Percentiles rank a stretch among this genome's conserved stretches.
Conservation (phyloP, 1,284 basidiomycete species). For the Porodaedalea pini region DNA sequence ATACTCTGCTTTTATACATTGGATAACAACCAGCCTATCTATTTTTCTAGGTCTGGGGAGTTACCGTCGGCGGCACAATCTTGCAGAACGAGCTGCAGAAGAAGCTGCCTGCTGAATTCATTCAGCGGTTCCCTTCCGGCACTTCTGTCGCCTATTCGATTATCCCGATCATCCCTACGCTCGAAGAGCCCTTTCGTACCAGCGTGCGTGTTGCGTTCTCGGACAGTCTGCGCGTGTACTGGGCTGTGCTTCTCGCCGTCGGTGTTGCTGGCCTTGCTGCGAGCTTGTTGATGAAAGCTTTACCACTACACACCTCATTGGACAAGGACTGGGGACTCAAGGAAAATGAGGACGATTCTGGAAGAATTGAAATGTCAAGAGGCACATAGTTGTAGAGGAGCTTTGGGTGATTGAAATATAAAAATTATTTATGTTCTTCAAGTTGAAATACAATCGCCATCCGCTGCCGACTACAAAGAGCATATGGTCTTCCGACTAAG, state of each 20-base stretch:
- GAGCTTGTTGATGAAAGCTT: constrained; percentile 32
- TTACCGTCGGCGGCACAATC: constrained; percentile 37
- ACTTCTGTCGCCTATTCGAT: constrained; percentile 35
- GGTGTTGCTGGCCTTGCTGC: constrained; percentile 32
- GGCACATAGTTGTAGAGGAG: neutral
- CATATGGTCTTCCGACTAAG: no score
- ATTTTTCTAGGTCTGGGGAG: constrained; percentile 35
- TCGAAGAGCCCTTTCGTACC: constrained; percentile 31
- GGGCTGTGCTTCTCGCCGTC: constrained; percentile 34
- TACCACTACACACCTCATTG: neutral
- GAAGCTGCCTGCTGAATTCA: constrained; percentile 33
- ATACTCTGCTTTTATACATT: constrained; percentile 6
- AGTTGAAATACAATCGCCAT: no score
- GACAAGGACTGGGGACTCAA: constrained; percentile 8
- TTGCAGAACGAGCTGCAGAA: constrained; percentile 38
- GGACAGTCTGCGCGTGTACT: constrained; percentile 31
- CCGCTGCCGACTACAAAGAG: no score
- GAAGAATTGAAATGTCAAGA: neutral
- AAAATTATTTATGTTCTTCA: no score
- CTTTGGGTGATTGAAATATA: no score
- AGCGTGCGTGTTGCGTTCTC: constrained; percentile 36
- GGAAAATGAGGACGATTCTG: neutral
- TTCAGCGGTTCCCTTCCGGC: constrained; percentile 31
- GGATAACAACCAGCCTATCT: neutral
- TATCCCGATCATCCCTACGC: constrained; percentile 34